Evolutionary conservation across 1,284 basidiomycete genomes (phyloP), one percentile per base, ranked within the genome.

Genomic region (Leccinum fallax): DNA sequence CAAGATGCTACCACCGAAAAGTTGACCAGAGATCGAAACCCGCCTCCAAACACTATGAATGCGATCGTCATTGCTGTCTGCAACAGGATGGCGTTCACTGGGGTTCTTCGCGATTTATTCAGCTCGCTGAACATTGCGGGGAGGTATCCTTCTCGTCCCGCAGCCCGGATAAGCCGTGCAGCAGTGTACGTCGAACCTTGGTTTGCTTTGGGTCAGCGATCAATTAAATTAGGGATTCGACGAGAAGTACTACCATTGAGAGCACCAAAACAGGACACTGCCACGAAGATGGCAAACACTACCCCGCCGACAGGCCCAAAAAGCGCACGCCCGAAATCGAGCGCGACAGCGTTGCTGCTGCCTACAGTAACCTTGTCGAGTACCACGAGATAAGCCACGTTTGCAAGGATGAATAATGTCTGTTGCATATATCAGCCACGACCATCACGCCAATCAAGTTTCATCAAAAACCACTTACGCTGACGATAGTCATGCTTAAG

Each of bases 181-280:
- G 88, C 85, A 2, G 95, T 97, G 74, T 91, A 95, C 65, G 93
- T 89, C 0, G 88, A 83, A 8, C 88, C 90, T 92, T 60, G 30
- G 30, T 53, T 19, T 21, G 10, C 57, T 38, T 46, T 57, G 48
- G 55, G 48, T 59, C 24, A 71, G 59, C 67, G 53, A 64, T n/a
- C 15, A 24, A 24, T 24, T 4, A n/a, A 24, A 24, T 24, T 4
- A n/a, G 11, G 54, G 19, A 19, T 24, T 16, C 53, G 28, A 55
- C 53, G 24, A 32, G 9, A 30, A 30, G 56, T 19, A 65, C 70
- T 72, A 84, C 93, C 92, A 73, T 96, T 96, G 51, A 97, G 76
- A 1, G 95, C 94, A 10, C 95, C 95, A 67, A 97, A 94, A 72
- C 95, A 98, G 2, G 94, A 97, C 63, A 98, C 86, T 1, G 95